Percentiles rank a stretch among this genome's conserved stretches.
phyloP scores from a whole-genome alignment of 148 eudicot genomes.

The Rhododendron kiyosumense region DNA sequence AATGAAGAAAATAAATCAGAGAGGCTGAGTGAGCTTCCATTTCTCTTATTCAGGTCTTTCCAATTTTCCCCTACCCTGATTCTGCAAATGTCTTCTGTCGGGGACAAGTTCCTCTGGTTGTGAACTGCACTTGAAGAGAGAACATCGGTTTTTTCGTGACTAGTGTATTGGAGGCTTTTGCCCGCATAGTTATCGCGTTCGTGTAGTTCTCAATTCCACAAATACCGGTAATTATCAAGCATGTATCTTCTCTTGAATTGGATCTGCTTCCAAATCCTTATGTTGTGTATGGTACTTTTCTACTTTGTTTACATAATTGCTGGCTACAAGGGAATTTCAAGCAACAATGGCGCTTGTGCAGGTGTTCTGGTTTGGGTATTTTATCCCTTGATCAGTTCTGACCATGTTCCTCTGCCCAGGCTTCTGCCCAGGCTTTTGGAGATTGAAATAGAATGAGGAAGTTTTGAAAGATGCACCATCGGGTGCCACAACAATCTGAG shows the following conservation, averaged over 20 bases:
- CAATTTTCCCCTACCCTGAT: background rate
- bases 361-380: background rate
- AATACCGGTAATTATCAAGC: background rate
- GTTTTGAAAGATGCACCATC: background rate
- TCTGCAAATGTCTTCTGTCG: background rate
- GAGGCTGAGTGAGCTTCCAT: background rate
- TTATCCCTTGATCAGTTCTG: background rate
- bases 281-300: background rate
- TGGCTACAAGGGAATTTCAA: background rate
- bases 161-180: background rate
- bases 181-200: background rate
- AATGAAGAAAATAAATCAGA: background rate
- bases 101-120: background rate
- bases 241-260: background rate
- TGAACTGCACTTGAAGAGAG: background rate
- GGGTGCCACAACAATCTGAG: background rate
- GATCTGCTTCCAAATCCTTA: background rate
- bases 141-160: background rate
- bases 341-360: background rate
- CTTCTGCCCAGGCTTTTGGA: background rate
- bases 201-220: background rate
- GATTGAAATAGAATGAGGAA: background rate
- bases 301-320: background rate
- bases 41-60: background rate
- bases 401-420: background rate